Evolutionary conservation across 2,329 filamentous ascomycete species (phyloP), one percentile per base, ranked within the genome.

Genomic region (Kalmusia sp.): DNA sequence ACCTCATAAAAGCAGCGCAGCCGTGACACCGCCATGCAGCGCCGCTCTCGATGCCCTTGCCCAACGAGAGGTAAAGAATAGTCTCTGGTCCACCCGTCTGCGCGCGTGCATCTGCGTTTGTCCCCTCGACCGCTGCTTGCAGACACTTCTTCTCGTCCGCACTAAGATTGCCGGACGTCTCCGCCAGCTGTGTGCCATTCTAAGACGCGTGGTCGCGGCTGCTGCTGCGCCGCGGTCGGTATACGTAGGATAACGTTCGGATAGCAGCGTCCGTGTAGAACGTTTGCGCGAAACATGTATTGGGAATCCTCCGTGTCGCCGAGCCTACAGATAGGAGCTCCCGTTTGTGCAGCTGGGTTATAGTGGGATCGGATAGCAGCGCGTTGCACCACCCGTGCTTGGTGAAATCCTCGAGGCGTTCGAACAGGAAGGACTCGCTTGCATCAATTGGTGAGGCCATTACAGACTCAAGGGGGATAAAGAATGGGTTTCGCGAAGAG

Each of bases 391-490:
- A 69, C 41, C 60, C 54, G 49, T 58, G 58, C 2, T 51, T 52
- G 3, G 60, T 68, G 51, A 69, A 63, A 53, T 68, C 66, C 51
- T 66, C 59, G 7, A 68, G 39, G 39, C 61, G 66, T 21, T 70
- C 67, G 31, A 51, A 43, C 11, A 35, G 49, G 30, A 17, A 8
- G 31, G 45, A 19, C 7, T 31, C 7, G 6, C 24, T 12, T 17
- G 40, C n/a, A n/a, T n/a, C n/a, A n/a, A n/a, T n/a, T n/a, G n/a
- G n/a, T n/a, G n/a, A n/a, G n/a, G n/a, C n/a, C n/a, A n/a, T n/a
- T n/a, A n/a, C n/a, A n/a, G n/a, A n/a, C n/a, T n/a, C n/a, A n/a
- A n/a, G n/a, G n/a, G n/a, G n/a, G n/a, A n/a, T n/a, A n/a, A n/a
- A n/a, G n/a, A n/a, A n/a, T n/a, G n/a, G n/a, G n/a, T n/a, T n/a